Evolutionary conservation across 1,139 yeast genomes (phyloP).

Genomic region (Yamadazyma spencermartinsiae): DNA sequence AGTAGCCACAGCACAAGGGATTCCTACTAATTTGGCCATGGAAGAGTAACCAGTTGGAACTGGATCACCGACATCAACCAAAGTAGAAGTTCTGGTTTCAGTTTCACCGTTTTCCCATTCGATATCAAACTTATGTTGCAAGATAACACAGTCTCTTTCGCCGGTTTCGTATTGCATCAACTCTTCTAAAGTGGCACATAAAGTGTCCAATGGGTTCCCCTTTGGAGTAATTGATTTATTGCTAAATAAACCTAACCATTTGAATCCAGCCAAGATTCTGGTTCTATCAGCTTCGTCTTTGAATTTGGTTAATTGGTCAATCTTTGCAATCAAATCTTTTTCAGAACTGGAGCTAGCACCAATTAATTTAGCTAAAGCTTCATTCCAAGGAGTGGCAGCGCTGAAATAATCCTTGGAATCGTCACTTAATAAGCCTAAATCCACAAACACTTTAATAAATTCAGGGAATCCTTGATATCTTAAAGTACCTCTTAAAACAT

Average conservation of each 20-base stretch:
- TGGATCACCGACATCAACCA: slow-evolving; percentile 91
- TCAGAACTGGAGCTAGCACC: slow-evolving; percentile 72
- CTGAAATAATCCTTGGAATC: slow-evolving; percentile 61
- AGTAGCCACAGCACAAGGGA: slow-evolving; percentile 96
- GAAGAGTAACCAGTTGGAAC: slow-evolving; percentile 77
- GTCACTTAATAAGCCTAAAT: slow-evolving; percentile 88
- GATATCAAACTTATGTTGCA: slow-evolving; percentile 97
- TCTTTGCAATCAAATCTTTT: slow-evolving; percentile 71
- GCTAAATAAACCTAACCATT: slow-evolving; percentile 92
- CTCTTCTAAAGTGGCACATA: slow-evolving; percentile 94
- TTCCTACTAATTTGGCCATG: slow-evolving; percentile 98
- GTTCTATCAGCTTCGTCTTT: slow-evolving; percentile 79
- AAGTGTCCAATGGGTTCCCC: slow-evolving; percentile 92
- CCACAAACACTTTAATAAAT: slow-evolving; percentile 92
- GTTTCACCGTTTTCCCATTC: slow-evolving; percentile 92
- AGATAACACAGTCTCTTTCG: slow-evolving; percentile 91
- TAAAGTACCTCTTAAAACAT: slow-evolving; percentile 94
- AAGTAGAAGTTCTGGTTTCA: slow-evolving; percentile 92
- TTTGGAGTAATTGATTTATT: slow-evolving; percentile 76
- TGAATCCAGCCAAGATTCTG: slow-evolving; percentile 84
- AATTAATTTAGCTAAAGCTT: slow-evolving; percentile 74
- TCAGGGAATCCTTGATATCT: slow-evolving; percentile 99
- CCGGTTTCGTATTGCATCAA: slow-evolving; percentile 95
- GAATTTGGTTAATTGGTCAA: slow-evolving; percentile 77
- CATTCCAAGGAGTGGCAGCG: slow-evolving; percentile 76